Evolutionary conservation across 1,284 basidiomycete species (phyloP).

Genomic region (Tetrapyrgos nigripes): DNA sequence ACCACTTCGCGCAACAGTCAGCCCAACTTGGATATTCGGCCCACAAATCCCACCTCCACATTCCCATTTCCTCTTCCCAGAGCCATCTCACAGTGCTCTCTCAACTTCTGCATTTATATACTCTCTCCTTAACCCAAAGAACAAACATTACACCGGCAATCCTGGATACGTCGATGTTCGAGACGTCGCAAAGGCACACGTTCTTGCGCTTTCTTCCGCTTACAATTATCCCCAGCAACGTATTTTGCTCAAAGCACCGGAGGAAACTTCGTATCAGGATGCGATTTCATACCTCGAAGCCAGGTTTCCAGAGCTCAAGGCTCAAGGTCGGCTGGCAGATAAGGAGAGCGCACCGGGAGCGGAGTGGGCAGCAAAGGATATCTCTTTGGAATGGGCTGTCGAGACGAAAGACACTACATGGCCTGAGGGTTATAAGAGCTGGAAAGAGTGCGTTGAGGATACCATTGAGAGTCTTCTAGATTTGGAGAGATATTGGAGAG

Average conservation of each 20-base stretch:
- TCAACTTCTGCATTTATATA: neutral
- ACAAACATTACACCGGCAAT: neutral
- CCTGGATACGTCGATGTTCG: slow-evolving; percentile 2
- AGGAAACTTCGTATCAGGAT: neutral
- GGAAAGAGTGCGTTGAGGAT: neutral
- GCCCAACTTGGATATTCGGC: slow-evolving; percentile 7
- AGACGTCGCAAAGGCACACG: slow-evolving; percentile 3
- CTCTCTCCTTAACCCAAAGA: neutral
- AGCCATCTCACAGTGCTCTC: neutral
- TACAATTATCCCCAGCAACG: neutral
- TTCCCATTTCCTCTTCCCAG: neutral
- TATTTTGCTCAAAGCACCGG: neutral
- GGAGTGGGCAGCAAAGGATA: neutral
- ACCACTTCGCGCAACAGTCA: neutral
- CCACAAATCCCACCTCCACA: neutral
- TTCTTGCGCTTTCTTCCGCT: neutral
- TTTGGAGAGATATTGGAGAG: neutral
- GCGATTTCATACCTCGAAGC: neutral
- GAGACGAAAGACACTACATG: neutral
- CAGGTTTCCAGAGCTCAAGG: neutral
- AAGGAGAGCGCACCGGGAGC: neutral
- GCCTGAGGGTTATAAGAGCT: neutral
- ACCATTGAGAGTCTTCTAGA: neutral
- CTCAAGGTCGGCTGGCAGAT: neutral
- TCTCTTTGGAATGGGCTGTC: neutral